Base-by-base conservation (phyloP, 768 basidiomycete genomes). In the Pulveroboletus sp. region DNA sequence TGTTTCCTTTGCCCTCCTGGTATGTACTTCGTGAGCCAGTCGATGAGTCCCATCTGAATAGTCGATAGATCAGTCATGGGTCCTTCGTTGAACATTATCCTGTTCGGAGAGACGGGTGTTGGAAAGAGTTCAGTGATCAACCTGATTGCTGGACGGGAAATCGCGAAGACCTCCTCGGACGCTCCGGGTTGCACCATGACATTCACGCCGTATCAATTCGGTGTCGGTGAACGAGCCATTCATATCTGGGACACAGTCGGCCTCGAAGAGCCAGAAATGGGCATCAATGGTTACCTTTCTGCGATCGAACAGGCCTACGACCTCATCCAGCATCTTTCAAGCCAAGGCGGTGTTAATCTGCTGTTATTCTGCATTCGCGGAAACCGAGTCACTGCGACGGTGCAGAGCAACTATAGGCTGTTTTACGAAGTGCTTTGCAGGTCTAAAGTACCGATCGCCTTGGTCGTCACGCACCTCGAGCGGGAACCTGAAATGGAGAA, bases 71-170 rank as follows among this genome's bases (percentile, higher is more conserved):
- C 39, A 43, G 19, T 13, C 55, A 62, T 63, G 60, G 44, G 47
- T 34, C 30, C 55, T 26, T 53, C 57, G 31, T 42, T 64, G 42
- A 76, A 76, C 50, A 61, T 76, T 45, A 64, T 76, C 35, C 34
- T 76, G 2, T 77, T 76, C 47, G 76, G 76, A 7, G 74, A 76
- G 55, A 69, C 71, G 0, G 75, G 75, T 14, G 54, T 65, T 2
- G 65, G 65, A n/a, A 67, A 67, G 56, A 67, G 68, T 51, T 67
- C 65, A 9, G 60, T 67, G 52, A 68, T 69, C 53, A 67, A 67
- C 47, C 49, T 67, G 55, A 61, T 69, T 47, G 61, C 66, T 34
- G 67, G 68, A 20, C 20, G 35, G 7, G 2, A 30, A 5, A 43
- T 68, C 32, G 66, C 66, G 13, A 31, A 51, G 27, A 55, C 55